Base-by-base conservation (phyloP, 208 protist species). In the Acanthamoeba triangularis region DNA sequence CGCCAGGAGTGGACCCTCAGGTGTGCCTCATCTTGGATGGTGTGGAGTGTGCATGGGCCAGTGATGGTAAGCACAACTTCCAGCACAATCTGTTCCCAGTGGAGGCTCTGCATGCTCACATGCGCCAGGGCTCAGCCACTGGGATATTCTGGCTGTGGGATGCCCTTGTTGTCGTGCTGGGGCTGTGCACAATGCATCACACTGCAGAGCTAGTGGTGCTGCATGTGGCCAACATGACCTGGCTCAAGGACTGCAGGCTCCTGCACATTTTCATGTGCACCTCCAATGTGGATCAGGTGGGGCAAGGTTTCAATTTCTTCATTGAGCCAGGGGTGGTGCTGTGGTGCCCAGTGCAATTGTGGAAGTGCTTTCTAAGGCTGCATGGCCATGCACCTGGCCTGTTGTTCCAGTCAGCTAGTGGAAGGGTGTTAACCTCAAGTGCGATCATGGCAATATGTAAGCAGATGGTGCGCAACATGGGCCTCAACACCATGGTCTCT, bases 231-330 rank as follows among this genome's bases (percentile, higher is more conserved):
- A 37, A 82, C 74, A 20, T 82, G 2, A 25, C 41, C 3, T 82
- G 74, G 37, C 74, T 82, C 4, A 2, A 20, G 41, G 74, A 82
- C 25, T 37, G 37, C 33, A 20, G 18, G 37, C 33, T 82, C 37
- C 74, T 82, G 74, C 37, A 13, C 10, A 28, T 82, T 5, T 82
- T 30, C 14, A 13, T 82, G 10, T 3, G 37, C 2, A 54, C 74
- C 33, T 82, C 74, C 28, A 82, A 82, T 10, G 74, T 82, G 35
- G 74, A 82, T 18, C 74, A 82, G 74, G 74, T 37, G 30, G 74
- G 74, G 7, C 74, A 37, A n/a, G 74, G 37, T 13, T 82, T 82
- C 2, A 13, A 82, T 11, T 3, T 82, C 37, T 82, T 82, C 18
- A 14, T 82, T 25, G 37, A 82, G 37, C 10, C 74, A 1, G 3